phyloP scores from a whole-genome alignment of 2,329 filamentous ascomycete species.

The Ceratocystiopsis sp. region DNA sequence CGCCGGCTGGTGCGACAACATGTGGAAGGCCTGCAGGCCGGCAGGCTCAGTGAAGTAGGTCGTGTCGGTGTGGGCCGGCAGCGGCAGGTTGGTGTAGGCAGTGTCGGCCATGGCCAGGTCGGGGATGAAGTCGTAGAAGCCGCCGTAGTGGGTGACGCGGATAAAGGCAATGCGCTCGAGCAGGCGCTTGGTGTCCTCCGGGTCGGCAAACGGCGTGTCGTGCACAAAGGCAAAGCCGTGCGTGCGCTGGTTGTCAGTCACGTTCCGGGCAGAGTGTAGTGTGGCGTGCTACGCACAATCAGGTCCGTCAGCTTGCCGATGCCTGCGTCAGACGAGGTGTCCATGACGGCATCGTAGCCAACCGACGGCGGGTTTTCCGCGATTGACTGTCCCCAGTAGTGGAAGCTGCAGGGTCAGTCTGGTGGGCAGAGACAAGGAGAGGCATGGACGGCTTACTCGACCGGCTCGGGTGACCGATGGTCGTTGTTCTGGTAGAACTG shows the following conservation, averaged over 20 bases:
- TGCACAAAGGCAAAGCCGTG: slow-evolving; percentile 68
- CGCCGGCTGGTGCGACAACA: slow-evolving; percentile 56
- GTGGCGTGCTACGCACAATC: slow-evolving; percentile 22
- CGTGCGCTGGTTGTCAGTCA: slow-evolving; percentile 29
- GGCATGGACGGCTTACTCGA: slow-evolving; percentile 14
- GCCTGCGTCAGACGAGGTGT: slow-evolving; percentile 26
- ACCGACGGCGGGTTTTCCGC: slow-evolving; percentile 38
- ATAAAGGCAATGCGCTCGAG: slow-evolving; percentile 75
- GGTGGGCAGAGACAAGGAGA: background rate
- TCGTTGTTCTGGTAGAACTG: slow-evolving; percentile 23
- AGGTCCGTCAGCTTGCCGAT: slow-evolving; percentile 45
- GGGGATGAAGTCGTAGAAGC: slow-evolving; percentile 65
- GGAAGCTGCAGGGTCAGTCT: slow-evolving; percentile 4
- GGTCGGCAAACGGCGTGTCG: slow-evolving; percentile 44
- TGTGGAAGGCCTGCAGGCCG: slow-evolving; percentile 81
- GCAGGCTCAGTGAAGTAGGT: slow-evolving; percentile 92
- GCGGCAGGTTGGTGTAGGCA: slow-evolving; percentile 72
- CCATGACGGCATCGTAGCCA: slow-evolving; percentile 43
- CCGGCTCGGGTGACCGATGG: slow-evolving; percentile 16
- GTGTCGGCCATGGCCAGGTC: slow-evolving; percentile 79
- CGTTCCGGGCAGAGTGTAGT: background rate
- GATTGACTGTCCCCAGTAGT: slow-evolving; percentile 18
- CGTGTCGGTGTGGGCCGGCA: slow-evolving; percentile 81
- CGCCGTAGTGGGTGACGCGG: slow-evolving; percentile 79
- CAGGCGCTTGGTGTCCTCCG: slow-evolving; percentile 55